Base-by-base conservation (phyloP, 2,329 filamentous ascomycete genomes). In the Colletotrichum limetticola region DNA sequence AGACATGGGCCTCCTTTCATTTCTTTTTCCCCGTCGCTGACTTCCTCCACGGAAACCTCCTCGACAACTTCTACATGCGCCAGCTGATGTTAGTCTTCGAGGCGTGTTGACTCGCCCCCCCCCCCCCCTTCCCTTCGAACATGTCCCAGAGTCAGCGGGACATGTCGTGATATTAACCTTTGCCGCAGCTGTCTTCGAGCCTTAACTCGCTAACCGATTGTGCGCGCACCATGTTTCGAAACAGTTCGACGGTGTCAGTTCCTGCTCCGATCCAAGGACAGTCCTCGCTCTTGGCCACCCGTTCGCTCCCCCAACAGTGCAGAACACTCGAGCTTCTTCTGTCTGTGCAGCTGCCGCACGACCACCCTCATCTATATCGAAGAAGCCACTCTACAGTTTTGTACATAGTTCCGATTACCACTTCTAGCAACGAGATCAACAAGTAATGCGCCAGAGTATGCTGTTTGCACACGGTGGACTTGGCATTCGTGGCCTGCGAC, bases 101-200 rank as follows among this genome's bases (percentile, higher is more conserved):
- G 22, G 24, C 14, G 6, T 19, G 37, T 42, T 19, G 37, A 42
- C 37, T 19, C 16, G 14, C 37, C 14, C 14, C 35, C 35, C 28
- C 28, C 28, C 28, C 28, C 32, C 4, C 8, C 32, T 32, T 32
- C 9, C 30, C 30, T 49, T 26, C 32, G 11, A 14, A 46, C n/a
- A 7, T 24, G 22, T 14, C 35, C 55, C 37, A 46, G 26, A 57
- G 42, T 22, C 60, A 52, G 12, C 71, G 71, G 63, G 64, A 74
- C 66, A 70, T 71, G 73, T 71, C 65, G 71, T 74, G 71, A 55
- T 53, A 69, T 70, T 74, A 74, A 73, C 71, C 71, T 74, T 70
- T 70, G 53, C 66, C 62, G 71, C 68, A 74, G 60, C 49, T 61
- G 19, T 52, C 49, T 49, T 28, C 52, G 57, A 19, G 26, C 55